Conservation (phyloP, 2,329 filamentous ascomycete genomes). For the Verticillium tricorpus region DNA sequence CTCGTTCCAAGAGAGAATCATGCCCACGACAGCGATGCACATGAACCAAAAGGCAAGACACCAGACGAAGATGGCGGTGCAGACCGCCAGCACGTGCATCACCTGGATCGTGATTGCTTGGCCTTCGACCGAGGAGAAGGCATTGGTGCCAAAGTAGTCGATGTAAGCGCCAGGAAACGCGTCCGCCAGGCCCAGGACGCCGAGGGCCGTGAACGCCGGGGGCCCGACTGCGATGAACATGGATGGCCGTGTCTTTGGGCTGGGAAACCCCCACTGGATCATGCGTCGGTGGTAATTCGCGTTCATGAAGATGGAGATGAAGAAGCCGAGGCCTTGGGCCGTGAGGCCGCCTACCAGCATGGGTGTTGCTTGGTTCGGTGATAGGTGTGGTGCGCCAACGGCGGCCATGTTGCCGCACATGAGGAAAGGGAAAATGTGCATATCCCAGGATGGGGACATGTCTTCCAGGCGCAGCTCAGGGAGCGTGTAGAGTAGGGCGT, state of each 20-base stretch:
- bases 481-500: slow-evolving; percentile 52
- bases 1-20: background rate
- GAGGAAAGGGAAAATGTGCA: slow-evolving; percentile 62
- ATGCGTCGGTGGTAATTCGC: slow-evolving; percentile 53
- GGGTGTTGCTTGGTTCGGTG: slow-evolving; percentile 39
- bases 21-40: slow-evolving; percentile 23
- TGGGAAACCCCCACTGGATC: slow-evolving; percentile 51
- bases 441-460: slow-evolving; percentile 59
- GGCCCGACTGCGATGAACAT: slow-evolving; percentile 64
- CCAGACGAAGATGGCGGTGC: slow-evolving; percentile 22
- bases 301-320: slow-evolving; percentile 56
- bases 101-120: background rate
- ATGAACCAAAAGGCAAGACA: slow-evolving; percentile 41
- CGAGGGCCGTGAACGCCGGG: slow-evolving; percentile 40
- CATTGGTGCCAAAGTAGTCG: background rate
- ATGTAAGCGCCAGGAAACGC: background rate
- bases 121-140: background rate
- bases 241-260: slow-evolving; percentile 42
- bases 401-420: slow-evolving; percentile 56
- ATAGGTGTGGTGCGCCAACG: slow-evolving; percentile 44
- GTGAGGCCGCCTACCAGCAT: slow-evolving; percentile 54
- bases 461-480: slow-evolving; percentile 36
- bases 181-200: slow-evolving; percentile 22
- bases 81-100: slow-evolving; percentile 11
- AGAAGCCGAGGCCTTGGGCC: slow-evolving; percentile 57